Evolutionary conservation across 805 yeast species (phyloP).

Genomic region (Candida ponderosae): DNA sequence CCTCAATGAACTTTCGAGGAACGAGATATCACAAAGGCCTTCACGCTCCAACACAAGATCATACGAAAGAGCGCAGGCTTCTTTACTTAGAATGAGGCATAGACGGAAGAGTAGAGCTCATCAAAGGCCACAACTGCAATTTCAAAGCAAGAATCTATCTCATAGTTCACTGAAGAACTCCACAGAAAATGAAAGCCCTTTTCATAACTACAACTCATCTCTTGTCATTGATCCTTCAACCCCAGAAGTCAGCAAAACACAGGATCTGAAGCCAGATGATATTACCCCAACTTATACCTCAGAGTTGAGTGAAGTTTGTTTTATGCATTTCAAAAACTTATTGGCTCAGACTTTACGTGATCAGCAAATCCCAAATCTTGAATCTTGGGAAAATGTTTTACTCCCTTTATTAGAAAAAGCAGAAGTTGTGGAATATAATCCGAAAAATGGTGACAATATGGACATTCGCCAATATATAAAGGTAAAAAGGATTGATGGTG

Average conservation of each 20-base stretch:
- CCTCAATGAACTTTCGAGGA: constrained; percentile 20
- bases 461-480: constrained; percentile 89
- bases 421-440: constrained; percentile 51
- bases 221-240: constrained; percentile 5
- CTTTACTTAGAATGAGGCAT: constrained; percentile 50
- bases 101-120: constrained; percentile 46
- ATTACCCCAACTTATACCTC: constrained; percentile 4
- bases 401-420: constrained; percentile 44
- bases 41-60: constrained; percentile 37
- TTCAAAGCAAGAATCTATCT: constrained; percentile 1
- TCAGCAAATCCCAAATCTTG: constrained; percentile 41
- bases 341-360: constrained; percentile 56
- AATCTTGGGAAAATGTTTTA: constrained; percentile 54
- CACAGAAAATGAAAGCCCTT: constrained; percentile 2
- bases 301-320: constrained; percentile 28
- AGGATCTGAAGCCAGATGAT: too few relatives aligned
- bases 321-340: constrained; percentile 39
- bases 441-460: constrained; percentile 59
- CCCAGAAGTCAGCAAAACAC: constrained; percentile 10
- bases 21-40: constrained; percentile 23
- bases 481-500: constrained; percentile 78
- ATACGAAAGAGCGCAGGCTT: constrained; percentile 58
- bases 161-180: constrained; percentile 1
- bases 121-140: constrained; percentile 18
- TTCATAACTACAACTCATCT: constrained; percentile 24